Base-by-base conservation (phyloP, 2,329 filamentous ascomycete genomes). In the Penicillium sp. region DNA sequence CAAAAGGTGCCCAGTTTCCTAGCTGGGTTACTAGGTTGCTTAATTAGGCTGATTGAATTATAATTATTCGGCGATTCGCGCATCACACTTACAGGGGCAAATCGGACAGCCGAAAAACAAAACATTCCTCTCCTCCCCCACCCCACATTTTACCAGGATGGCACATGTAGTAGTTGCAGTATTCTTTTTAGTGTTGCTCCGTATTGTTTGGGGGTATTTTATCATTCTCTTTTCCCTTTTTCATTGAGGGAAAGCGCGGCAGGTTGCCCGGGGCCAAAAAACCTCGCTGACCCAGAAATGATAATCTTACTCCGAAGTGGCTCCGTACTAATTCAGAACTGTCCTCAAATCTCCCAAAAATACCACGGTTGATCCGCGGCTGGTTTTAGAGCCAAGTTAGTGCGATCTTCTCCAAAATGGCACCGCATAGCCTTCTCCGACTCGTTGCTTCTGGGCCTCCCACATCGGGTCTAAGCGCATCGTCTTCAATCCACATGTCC, bases 161-260 rank as follows among this genome's bases (percentile, higher is more conserved):
- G 39, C 11, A 42, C 13, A 19, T 16, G 5, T 19, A 42, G 31
- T 14, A 10, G 31, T 33, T 13, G 31, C 14, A 33, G 5, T 14
- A 8, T n/a, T 5, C 14, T 4, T 10, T 33, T 33, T 28, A 28
- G 39, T 26, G 11, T 11, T 16, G 14, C 33, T 18, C n/a, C n/a
- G n/a, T n/a, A n/a, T n/a, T n/a, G n/a, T n/a, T n/a, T n/a, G n/a
- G n/a, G 24, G 3, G 37, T 7, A 24, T 24, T 23, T 6, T 6
- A 24, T 14, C 14, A 29, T 29, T 29, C 5, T 7, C 6, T 19
- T 44, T 26, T 23, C 40, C 24, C 16, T 42, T 42, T 44, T 29
- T 44, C n/a, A 33, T 45, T n/a, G 26, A 43, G 34, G 46, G 52
- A 54, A 52, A 52, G 43, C 29, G 52, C 48, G 44, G 53, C 28